Conservation (phyloP, 371 early-diverging fungal species). For the Entomophthora muscae region DNA sequence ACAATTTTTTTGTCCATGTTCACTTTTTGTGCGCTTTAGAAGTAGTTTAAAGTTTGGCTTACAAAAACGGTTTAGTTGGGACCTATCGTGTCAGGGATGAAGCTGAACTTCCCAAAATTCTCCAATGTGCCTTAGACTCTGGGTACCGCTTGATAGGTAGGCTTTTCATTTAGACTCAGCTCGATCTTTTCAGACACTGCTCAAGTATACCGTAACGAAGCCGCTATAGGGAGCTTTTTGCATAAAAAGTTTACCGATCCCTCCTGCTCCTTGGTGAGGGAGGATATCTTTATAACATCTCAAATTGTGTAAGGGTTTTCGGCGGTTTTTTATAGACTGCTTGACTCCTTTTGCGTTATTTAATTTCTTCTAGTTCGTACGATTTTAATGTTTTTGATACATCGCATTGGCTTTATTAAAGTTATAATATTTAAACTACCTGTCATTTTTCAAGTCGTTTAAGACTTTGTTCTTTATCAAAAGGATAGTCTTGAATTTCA, state of each 20-base stretch:
- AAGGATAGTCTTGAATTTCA: too few species aligned
- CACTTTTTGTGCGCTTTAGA: too few species aligned
- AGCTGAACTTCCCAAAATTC: constrained; percentile 21
- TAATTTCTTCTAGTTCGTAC: too few species aligned
- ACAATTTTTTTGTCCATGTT: too few species aligned
- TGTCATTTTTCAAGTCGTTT: too few species aligned
- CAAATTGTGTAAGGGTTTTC: constrained; percentile 65
- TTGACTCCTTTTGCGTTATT: too few species aligned
- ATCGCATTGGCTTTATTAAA: too few species aligned
- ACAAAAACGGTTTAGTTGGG: constrained; percentile 51
- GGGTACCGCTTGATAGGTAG: constrained; percentile 59
- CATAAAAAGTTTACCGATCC: constrained; percentile 33
- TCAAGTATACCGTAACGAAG: constrained; percentile 73
- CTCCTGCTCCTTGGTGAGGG: constrained; percentile 33
- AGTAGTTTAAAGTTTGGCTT: too few species aligned
- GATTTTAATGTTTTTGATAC: too few species aligned
- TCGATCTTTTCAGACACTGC: constrained; percentile 30
- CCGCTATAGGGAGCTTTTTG: constrained; percentile 48
- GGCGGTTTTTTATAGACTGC: too few species aligned
- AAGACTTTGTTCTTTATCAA: too few species aligned
- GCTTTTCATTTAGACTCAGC: neutral
- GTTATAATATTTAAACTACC: too few species aligned
- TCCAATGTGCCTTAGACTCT: constrained; percentile 30
- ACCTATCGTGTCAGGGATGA: constrained; percentile 43
- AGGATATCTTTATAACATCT: constrained; percentile 86